Evolutionary conservation across 768 basidiomycete species (phyloP), one percentile per base, ranked within the genome.

Genomic region (Naematelia encephala): DNA sequence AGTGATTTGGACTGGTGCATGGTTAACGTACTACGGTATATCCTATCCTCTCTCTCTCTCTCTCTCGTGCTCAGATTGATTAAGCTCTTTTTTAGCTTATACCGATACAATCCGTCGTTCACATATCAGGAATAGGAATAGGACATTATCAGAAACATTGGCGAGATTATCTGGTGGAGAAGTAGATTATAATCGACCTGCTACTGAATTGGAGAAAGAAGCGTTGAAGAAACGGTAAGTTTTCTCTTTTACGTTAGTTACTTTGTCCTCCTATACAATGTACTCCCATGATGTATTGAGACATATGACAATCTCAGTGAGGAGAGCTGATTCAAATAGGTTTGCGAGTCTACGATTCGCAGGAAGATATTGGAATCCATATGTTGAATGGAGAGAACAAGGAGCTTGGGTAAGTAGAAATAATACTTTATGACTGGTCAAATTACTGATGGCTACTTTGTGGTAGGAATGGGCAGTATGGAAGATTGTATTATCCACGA

Each of bases 321-420:
- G n/a, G 21, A 27, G 5, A 27, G 43, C 61, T 52, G 5, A 55
- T 22, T n/a, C 2, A n/a, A 12, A 10, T 43, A 66, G 70, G 29
- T 77, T 61, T 51, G 62, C 63, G 4, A 66, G 63, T 44, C 42
- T 75, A 21, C 62, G 60, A 51, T 68, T 68, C 27, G 68, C 67
- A 2, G 75, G 75, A 12, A 27, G 75, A 56, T 75, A 70, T 51
- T 68, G 68, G 64, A 69, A 71, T 54, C 63, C 68, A 4, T 70
- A 67, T 52, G 63, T 64, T 12, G 69, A 72, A 51, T 70, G 71
- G 71, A 61, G 68, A 46, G 71, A 75, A 42, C 71, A 70, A 56
- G 69, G 65, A 13, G 68, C 64, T 12, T 71, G 63, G 68, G 64
- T 66, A 30, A 60, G 64, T 56, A 16, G 34, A 13, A 27, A n/a